Conservation (phyloP, 148 eudicot genomes). For the Rhododendron henanense region DNA sequence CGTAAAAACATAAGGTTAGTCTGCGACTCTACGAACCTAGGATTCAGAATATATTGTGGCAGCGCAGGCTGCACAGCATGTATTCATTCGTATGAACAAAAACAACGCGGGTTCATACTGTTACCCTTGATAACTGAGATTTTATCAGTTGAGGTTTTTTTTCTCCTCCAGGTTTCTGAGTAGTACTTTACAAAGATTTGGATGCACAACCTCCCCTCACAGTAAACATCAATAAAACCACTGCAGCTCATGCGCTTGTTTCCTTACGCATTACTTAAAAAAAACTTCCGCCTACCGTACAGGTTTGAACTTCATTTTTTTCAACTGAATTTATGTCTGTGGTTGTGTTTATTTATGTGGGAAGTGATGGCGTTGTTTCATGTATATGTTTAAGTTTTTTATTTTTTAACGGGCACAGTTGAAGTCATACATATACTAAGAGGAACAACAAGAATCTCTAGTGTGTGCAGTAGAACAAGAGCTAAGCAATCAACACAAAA, state of each 20-base stretch:
- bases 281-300: background rate
- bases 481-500: background rate
- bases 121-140: background rate
- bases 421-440: background rate
- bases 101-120: background rate
- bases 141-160: background rate
- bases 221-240: background rate
- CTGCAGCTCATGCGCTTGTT: background rate
- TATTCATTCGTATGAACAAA: background rate
- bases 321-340: background rate
- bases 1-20: background rate
- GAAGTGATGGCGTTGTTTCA: background rate
- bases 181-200: too few species aligned
- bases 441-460: background rate
- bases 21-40: background rate
- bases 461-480: background rate
- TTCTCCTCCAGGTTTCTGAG: background rate
- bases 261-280: background rate
- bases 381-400: background rate
- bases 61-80: background rate
- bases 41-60: background rate
- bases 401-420: background rate
- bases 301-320: background rate
- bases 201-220: background rate
- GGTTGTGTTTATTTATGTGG: background rate